A percentile compares a stretch with the other conserved stretches of the same genome.
Conservation (phyloP, 2,329 filamentous ascomycete genomes). For the Trichoderma sp. region DNA sequence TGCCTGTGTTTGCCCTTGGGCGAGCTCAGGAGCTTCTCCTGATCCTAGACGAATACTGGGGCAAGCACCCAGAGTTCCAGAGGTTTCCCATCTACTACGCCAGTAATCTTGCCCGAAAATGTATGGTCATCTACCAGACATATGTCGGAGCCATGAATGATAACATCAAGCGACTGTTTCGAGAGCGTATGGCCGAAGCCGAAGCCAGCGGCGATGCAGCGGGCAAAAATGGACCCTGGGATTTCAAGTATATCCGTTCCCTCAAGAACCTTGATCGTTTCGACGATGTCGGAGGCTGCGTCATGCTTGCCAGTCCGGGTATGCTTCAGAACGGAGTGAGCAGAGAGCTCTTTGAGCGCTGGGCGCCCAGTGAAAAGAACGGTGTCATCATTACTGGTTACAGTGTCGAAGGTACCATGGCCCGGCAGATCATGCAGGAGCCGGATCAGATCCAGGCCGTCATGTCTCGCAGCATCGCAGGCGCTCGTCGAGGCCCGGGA, state of each 20-base stretch:
- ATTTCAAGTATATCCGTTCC: slow-evolving; percentile 91
- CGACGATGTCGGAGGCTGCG: slow-evolving; percentile 90
- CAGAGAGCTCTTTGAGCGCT: slow-evolving; percentile 86
- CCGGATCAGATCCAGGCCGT: slow-evolving; percentile 93
- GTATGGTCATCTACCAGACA: slow-evolving; percentile 98
- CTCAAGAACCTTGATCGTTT: slow-evolving; percentile 92
- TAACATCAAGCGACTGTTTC: slow-evolving; percentile 94
- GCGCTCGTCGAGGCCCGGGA: slow-evolving; percentile 59
- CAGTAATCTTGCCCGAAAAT: slow-evolving; percentile 89
- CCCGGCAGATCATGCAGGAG: slow-evolving; percentile 90
- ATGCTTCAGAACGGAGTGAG: slow-evolving; percentile 98
- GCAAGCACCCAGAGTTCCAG: slow-evolving; percentile 81
- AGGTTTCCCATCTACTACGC: slow-evolving; percentile 97
- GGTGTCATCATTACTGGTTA: slow-evolving; percentile 99
- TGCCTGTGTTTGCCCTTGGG: slow-evolving; percentile 94
- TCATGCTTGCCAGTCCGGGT: slow-evolving; percentile 96
- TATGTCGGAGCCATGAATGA: slow-evolving; percentile 99
- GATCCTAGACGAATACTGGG: slow-evolving; percentile 97
- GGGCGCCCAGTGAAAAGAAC: slow-evolving; percentile 95
- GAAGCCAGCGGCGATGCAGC: slow-evolving; percentile 73
- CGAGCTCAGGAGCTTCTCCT: slow-evolving; percentile 90
- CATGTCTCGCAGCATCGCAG: slow-evolving; percentile 72
- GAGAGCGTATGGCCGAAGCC: slow-evolving; percentile 86
- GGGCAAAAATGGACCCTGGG: slow-evolving; percentile 86
- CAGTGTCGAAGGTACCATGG: slow-evolving; percentile 98